Percentiles rank a stretch among this genome's conserved stretches.
Conservation (phyloP, 345 rosid species). For the Acer yangbiense region DNA sequence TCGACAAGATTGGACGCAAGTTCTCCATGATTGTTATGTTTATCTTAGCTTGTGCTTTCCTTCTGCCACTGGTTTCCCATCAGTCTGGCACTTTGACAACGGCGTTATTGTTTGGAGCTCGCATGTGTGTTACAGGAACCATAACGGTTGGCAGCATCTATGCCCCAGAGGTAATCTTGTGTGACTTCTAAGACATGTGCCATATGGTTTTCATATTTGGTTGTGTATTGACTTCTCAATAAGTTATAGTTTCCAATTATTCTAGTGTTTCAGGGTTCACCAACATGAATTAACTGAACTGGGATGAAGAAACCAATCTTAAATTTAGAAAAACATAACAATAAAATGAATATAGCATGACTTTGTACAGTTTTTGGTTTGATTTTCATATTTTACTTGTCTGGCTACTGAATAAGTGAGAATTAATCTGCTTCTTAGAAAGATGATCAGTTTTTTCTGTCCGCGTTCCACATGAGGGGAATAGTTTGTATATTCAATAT, state of each 20-base stretch:
- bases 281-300: not conserved
- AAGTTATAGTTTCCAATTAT: not conserved
- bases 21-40: slow-evolving; percentile 51
- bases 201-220: not conserved
- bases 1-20: slow-evolving; percentile 64
- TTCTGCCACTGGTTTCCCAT: slow-evolving; percentile 49
- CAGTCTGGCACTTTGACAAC: slow-evolving; percentile 51
- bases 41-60: slow-evolving; percentile 41
- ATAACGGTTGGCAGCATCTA: slow-evolving; percentile 50
- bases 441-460: no score
- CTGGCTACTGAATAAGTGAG: no score
- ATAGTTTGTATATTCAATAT: no score
- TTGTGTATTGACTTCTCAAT: not conserved
- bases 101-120: slow-evolving; percentile 52
- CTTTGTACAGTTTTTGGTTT: not conserved
- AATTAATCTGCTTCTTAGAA: no score
- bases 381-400: no score
- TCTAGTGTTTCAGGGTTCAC: not conserved
- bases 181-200: not conserved
- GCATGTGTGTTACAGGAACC: slow-evolving; percentile 56
- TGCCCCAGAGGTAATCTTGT: slow-evolving; percentile 57
- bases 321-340: not conserved
- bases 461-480: no score
- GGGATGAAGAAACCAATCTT: not conserved
- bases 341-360: not conserved